A percentile compares a stretch with the other conserved stretches of the same genome.
phyloP scores from a whole-genome alignment of 78 protist species.

The Tieghemostelium lacteum region DNA sequence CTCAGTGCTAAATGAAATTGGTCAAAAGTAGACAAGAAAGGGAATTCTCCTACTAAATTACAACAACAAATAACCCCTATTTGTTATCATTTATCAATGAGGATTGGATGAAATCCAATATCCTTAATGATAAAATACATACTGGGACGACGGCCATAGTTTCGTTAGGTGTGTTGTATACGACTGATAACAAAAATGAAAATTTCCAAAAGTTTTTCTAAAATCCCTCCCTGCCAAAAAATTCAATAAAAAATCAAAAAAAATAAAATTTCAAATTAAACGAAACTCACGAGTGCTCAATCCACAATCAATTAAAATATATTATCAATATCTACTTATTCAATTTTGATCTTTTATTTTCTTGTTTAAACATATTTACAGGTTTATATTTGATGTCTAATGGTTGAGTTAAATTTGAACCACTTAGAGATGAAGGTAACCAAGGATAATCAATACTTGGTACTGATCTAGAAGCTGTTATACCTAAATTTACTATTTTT shows the following conservation, averaged over 20 bases:
- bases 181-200: too few species aligned
- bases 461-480: not conserved
- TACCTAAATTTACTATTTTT: not conserved
- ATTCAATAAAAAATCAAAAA: too few species aligned
- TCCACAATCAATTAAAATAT: too few species aligned
- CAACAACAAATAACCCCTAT: not conserved
- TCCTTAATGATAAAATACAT: too few species aligned
- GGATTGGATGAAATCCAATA: not conserved
- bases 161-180: not conserved
- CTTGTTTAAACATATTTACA: slow-evolving; percentile 10
- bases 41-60: not conserved
- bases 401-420: not conserved
- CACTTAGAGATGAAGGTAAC: slow-evolving; percentile 2
- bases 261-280: too few species aligned
- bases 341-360: slow-evolving; percentile 4
- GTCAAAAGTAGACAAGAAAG: not conserved
- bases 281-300: too few species aligned
- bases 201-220: too few species aligned
- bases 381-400: not conserved
- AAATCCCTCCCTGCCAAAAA: too few species aligned
- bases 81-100: not conserved
- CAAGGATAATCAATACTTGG: slow-evolving; percentile 23
- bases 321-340: too few species aligned
- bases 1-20: not conserved
- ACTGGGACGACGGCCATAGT: not conserved